A percentile compares a stretch with the other conserved stretches of the same genome.
Conservation (phyloP, 2,329 filamentous ascomycete species). For the Epichloe aotearoae region DNA sequence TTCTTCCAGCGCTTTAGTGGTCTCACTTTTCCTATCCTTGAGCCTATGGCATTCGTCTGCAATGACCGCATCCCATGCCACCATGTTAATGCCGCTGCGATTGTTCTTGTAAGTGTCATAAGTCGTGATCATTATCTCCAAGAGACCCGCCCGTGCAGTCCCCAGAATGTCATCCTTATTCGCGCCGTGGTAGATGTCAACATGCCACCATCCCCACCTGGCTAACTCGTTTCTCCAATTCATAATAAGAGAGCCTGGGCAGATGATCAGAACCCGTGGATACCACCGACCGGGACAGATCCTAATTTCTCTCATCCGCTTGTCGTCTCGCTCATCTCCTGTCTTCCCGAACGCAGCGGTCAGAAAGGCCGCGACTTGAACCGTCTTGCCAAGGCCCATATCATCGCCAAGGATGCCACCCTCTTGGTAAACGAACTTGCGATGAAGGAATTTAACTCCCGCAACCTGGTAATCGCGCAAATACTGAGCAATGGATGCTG, state of each 20-base stretch:
- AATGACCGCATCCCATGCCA: conserved; percentile 87
- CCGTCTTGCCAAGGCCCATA: conserved; percentile 95
- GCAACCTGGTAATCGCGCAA: conserved; percentile 83
- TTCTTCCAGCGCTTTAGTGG: conserved; percentile 76
- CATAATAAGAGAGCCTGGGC: conserved; percentile 72
- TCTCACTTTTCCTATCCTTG: conserved; percentile 54
- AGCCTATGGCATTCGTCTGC: conserved; percentile 88
- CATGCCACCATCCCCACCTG: conserved; percentile 93
- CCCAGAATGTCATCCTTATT: conserved; percentile 56
- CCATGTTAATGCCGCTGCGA: conserved; percentile 59
- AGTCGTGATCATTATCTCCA: conserved; percentile 90
- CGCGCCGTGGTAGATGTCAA: conserved; percentile 65
- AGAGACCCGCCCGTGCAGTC: conserved; percentile 58
- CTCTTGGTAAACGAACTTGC: conserved; percentile 79
- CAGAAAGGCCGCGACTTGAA: conserved; percentile 88
- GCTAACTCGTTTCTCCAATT: conserved; percentile 85
- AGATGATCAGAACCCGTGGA: conserved; percentile 64
- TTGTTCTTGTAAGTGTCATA: conserved; percentile 82
- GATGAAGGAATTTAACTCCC: conserved; percentile 74
- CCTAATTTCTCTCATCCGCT: conserved; percentile 78
- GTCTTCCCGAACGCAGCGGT: conserved; percentile 90
- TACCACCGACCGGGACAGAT: conserved; percentile 58
- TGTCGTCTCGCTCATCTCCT: conserved; percentile 71
- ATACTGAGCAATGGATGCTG: conserved; percentile 81
- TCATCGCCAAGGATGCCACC: conserved; percentile 90